These are phyloP conservation scores for Penicillium oxalicum DNA, from an alignment of 2,329 filamentous ascomycete species.

Conservation along the genomic window DNA sequence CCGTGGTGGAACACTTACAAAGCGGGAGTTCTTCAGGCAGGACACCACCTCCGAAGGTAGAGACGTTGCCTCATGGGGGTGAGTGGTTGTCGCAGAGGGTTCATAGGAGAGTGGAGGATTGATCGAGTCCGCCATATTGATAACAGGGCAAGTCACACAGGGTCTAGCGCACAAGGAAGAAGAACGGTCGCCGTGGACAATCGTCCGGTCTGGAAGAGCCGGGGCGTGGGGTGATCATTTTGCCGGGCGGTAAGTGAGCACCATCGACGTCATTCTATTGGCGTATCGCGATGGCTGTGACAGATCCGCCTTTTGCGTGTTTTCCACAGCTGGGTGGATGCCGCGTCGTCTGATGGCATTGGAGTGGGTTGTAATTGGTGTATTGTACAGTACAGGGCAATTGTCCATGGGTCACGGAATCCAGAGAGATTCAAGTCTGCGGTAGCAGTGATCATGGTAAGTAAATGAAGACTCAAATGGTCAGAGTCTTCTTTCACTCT, in stretches of 20 bases:
- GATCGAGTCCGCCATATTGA: constrained; percentile 41
- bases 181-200: neutral
- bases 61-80: constrained; percentile 61
- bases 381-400: neutral
- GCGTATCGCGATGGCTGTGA: neutral
- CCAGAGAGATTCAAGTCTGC: neutral
- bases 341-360: no score
- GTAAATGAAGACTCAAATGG: no score
- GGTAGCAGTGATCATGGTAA: no score
- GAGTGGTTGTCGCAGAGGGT: constrained; percentile 65
- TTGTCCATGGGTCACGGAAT: no score
- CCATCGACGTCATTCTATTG: constrained; percentile 14
- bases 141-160: constrained; percentile 4
- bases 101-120: constrained; percentile 69
- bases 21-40: constrained; percentile 89
- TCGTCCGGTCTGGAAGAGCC: neutral
- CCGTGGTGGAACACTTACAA: constrained; percentile 53
- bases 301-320: neutral
- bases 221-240: constrained; percentile 15
- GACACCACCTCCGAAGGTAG: constrained; percentile 81
- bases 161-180: constrained; percentile 4
- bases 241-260: constrained; percentile 13
- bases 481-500: no score
- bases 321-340: no score
- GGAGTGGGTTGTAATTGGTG: neutral